These are phyloP conservation scores for Pleurotus platypus DNA, from an alignment of 768 basidiomycete species.

Conservation along the genomic window DNA sequence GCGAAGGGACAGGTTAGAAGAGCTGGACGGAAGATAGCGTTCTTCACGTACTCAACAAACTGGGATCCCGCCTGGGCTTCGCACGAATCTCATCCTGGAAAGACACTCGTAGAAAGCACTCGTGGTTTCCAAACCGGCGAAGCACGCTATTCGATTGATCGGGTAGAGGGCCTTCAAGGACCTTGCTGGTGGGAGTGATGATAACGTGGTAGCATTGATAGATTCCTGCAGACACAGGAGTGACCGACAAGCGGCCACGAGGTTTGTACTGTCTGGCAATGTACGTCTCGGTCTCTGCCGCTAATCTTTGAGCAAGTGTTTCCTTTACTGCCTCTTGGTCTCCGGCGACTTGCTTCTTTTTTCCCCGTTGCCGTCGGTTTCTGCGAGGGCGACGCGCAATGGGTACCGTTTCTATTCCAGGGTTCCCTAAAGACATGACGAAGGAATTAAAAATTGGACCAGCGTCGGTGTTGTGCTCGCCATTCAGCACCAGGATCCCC, in stretches of 20 bases:
- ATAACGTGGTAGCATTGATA: slow-evolving; percentile 31
- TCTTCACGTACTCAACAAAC: slow-evolving; percentile 15
- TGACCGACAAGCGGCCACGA: slow-evolving; percentile 8
- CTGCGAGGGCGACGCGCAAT: background rate
- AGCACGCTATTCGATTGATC: slow-evolving; percentile 16
- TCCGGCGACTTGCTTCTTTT: background rate
- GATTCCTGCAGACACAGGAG: slow-evolving; percentile 9
- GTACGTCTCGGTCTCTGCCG: slow-evolving; percentile 9
- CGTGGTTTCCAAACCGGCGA: slow-evolving; percentile 28
- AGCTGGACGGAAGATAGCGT: background rate
- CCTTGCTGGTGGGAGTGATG: slow-evolving; percentile 33
- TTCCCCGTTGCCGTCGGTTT: background rate
- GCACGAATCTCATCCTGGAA: slow-evolving; percentile 45
- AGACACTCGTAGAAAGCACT: slow-evolving; percentile 44
- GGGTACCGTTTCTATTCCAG: background rate
- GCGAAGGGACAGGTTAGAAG: background rate
- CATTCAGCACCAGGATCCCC: slow-evolving; percentile 17
- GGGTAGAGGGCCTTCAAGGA: slow-evolving; percentile 34
- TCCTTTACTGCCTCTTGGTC: background rate
- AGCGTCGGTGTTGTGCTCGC: background rate
- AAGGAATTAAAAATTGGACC: slow-evolving; percentile 4
- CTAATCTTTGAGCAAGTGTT: slow-evolving; percentile 12
- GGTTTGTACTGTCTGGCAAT: slow-evolving; percentile 9
- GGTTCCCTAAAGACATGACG: background rate
- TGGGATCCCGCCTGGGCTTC: slow-evolving; percentile 28